Evolutionary conservation across 768 basidiomycete species (phyloP).

Genomic region (Mycena rebaudengoi): DNA sequence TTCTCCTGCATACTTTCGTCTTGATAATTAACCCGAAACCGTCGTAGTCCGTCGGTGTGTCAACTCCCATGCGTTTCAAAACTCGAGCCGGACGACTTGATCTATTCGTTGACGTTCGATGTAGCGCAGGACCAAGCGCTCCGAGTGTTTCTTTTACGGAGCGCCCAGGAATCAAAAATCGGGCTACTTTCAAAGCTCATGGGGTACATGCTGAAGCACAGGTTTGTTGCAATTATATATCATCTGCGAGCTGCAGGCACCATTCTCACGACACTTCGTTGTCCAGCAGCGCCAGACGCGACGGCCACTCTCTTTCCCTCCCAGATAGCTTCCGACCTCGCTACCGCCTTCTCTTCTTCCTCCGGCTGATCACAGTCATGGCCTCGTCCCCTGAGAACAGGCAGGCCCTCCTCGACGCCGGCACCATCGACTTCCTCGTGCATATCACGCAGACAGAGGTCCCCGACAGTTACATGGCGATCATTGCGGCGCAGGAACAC

Average conservation of each 20-base stretch:
- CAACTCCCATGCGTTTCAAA: background rate
- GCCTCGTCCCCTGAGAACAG: conserved; percentile 23
- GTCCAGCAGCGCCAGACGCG: background rate
- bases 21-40: background rate
- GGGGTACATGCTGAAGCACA: conserved; percentile 3
- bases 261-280: background rate
- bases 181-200: conserved; percentile 7
- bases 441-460: conserved; percentile 17
- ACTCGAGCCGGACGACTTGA: background rate
- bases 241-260: no score
- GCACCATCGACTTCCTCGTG: conserved; percentile 18
- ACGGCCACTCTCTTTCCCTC: background rate
- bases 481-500: background rate
- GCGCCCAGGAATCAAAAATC: conserved; percentile 4
- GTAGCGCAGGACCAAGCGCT: conserved; percentile 21
- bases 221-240: background rate
- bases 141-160: conserved; percentile 16
- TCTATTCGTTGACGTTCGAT: conserved; percentile 7
- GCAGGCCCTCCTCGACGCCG: conserved; percentile 20
- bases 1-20: no score
- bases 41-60: background rate
- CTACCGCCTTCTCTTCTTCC: conserved; percentile 18
- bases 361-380: conserved; percentile 7
- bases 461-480: conserved; percentile 18
- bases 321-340: background rate